Conservation (phyloP, 163 green algal species). For the Chlorella variabilis region DNA sequence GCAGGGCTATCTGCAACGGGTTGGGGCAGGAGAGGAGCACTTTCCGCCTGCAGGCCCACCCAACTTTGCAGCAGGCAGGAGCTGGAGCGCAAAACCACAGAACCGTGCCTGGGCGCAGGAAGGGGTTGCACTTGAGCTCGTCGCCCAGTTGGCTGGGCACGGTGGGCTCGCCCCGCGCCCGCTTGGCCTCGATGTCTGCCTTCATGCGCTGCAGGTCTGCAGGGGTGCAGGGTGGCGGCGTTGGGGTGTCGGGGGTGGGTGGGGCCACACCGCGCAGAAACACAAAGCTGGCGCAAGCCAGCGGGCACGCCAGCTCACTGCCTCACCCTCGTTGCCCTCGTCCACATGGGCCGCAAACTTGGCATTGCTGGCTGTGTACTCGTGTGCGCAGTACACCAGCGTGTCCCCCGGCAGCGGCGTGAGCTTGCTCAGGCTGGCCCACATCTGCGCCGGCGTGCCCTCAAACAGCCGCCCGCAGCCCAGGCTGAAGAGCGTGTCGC, state of each 20-base stretch:
- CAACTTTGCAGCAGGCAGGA: not conserved
- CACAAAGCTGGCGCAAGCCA: not conserved
- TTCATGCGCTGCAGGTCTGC: conserved; percentile 27
- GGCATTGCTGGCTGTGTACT: conserved; percentile 86
- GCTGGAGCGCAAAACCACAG: not conserved
- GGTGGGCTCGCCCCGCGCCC: conserved; percentile 64
- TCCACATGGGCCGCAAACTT: conserved; percentile 82
- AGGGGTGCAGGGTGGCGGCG: not conserved
- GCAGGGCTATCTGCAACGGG: conserved; percentile 43
- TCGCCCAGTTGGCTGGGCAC: conserved; percentile 80
- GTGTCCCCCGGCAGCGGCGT: conserved; percentile 72
- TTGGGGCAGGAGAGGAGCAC: not conserved
- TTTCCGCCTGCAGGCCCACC: too few relatives aligned
- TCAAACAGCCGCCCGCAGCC: conserved; percentile 92
- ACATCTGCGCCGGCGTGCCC: conserved; percentile 86
- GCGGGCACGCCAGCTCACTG: not conserved
- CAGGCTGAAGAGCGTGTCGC: conserved; percentile 88
- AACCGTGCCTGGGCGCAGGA: conserved; percentile 70
- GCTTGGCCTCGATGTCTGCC: conserved; percentile 4
- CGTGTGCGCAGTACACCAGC: conserved; percentile 74
- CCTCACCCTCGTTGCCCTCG: conserved; percentile 64
- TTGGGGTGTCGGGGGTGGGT: too few relatives aligned
- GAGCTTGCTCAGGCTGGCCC: conserved; percentile 81
- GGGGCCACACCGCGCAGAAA: not conserved
- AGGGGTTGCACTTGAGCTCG: conserved; percentile 93